phyloP scores from a whole-genome alignment of 164 flowering plant genomes.

The Vitis rupestris region DNA sequence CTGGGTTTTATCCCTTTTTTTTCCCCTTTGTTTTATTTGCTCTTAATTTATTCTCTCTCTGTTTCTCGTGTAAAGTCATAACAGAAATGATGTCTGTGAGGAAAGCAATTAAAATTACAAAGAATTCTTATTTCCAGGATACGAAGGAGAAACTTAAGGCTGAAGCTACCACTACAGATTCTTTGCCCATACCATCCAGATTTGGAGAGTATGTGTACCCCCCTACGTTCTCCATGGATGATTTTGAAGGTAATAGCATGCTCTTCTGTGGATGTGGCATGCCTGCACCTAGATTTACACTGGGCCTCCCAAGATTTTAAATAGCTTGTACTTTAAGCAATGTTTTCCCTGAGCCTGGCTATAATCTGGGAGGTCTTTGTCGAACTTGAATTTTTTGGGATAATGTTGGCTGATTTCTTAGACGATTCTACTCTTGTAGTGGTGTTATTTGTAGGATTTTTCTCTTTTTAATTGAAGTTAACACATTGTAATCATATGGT shows the following conservation, averaged over 20 bases:
- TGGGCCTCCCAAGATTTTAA: too few species aligned
- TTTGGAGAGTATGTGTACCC: constrained; percentile 28
- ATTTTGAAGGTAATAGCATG: constrained; percentile 71
- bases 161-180: constrained; percentile 49
- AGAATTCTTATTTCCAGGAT: constrained; percentile 45
- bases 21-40: background rate
- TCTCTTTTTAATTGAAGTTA: too few species aligned
- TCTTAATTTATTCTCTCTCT: background rate
- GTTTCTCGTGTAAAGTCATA: background rate
- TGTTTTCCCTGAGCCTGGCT: too few species aligned
- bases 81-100: background rate
- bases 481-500: too few species aligned
- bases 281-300: too few species aligned
- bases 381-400: too few species aligned
- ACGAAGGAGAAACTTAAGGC: constrained; percentile 66
- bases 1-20: too few species aligned
- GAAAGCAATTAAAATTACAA: background rate
- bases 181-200: constrained; percentile 26
- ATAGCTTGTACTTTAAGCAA: too few species aligned
- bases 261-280: background rate
- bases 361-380: too few species aligned
- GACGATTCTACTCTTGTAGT: too few species aligned
- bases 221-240: constrained; percentile 78
- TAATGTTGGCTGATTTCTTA: too few species aligned
- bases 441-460: too few species aligned